Conservation (phyloP, 345 rosid genomes). For the Heritiera fomes region DNA sequence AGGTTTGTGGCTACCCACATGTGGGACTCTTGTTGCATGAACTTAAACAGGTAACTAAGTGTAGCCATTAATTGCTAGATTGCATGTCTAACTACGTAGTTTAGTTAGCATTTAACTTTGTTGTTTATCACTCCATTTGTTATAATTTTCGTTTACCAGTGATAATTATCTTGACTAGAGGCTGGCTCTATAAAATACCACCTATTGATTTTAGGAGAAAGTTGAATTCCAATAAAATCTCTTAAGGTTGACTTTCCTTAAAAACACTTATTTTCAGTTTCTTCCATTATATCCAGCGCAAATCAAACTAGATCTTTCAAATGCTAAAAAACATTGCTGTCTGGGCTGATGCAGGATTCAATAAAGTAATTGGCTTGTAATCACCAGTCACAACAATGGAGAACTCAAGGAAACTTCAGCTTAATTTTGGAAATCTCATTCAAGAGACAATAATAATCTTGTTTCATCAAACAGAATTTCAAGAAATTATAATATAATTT, state of each 20-base stretch:
- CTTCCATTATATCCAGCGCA: not conserved
- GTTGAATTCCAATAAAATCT: slow-evolving; percentile 7
- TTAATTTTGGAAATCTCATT: slow-evolving; percentile 7
- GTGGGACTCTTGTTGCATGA: not conserved
- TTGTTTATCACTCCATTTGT: not conserved
- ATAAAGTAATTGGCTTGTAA: not conserved
- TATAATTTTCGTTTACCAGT: not conserved
- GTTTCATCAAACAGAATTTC: not conserved
- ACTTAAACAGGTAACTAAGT: not conserved
- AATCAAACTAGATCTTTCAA: not conserved
- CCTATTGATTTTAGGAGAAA: too few species aligned
- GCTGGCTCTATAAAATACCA: not conserved
- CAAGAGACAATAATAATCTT: not conserved
- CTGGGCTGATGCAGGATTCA: not conserved
- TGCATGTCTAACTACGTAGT: not conserved
- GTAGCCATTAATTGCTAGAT: not conserved
- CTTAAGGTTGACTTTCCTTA: not conserved
- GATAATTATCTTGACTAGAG: not conserved
- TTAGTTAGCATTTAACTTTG: not conserved
- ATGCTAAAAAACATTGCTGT: not conserved
- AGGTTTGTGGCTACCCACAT: not conserved
- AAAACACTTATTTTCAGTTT: not conserved
- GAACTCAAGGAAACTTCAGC: not conserved
- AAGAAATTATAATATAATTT: not conserved
- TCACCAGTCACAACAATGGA: not conserved